These are phyloP conservation scores for Casuarina glauca DNA, from an alignment of 306 rosid species.

Conservation along the genomic window DNA sequence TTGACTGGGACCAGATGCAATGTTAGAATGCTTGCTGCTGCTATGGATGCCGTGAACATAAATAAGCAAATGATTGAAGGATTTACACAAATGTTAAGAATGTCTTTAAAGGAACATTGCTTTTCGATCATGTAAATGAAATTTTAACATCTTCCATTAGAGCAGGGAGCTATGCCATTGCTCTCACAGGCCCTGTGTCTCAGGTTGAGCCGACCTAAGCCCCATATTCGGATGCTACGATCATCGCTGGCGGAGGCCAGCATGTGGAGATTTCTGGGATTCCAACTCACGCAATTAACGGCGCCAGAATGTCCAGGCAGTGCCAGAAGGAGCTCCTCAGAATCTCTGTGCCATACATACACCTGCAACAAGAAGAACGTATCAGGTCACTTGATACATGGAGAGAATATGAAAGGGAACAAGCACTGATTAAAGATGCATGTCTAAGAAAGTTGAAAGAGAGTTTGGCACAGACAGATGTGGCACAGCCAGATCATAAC, in stretches of 20 bases:
- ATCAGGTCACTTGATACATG: background rate
- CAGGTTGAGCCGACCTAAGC: conserved; percentile 54
- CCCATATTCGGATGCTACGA: conserved; percentile 94
- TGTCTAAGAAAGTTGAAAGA: background rate
- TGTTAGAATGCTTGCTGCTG: background rate
- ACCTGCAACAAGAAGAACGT: conserved; percentile 46
- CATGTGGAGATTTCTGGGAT: conserved; percentile 91
- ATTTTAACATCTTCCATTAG: conserved; percentile 74
- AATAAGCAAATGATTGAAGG: background rate
- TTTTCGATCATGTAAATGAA: background rate
- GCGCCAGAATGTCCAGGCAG: conserved; percentile 94
- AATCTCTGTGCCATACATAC: conserved; percentile 82
- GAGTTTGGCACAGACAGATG: background rate
- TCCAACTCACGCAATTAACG: conserved; percentile 96
- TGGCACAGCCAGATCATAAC: no score
- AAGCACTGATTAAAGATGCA: background rate
- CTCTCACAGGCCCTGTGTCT: conserved; percentile 52
- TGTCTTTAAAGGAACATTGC: background rate
- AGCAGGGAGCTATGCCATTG: conserved; percentile 66
- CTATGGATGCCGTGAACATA: background rate
- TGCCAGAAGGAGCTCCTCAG: conserved; percentile 69
- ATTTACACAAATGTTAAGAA: background rate
- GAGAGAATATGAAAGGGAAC: background rate
- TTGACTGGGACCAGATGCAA: background rate
- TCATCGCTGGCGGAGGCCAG: conserved; percentile 97